A percentile compares a stretch with the other conserved stretches of the same genome.
phyloP scores from a whole-genome alignment of 2,329 filamentous ascomycete genomes.

The Scedosporium boydii region DNA sequence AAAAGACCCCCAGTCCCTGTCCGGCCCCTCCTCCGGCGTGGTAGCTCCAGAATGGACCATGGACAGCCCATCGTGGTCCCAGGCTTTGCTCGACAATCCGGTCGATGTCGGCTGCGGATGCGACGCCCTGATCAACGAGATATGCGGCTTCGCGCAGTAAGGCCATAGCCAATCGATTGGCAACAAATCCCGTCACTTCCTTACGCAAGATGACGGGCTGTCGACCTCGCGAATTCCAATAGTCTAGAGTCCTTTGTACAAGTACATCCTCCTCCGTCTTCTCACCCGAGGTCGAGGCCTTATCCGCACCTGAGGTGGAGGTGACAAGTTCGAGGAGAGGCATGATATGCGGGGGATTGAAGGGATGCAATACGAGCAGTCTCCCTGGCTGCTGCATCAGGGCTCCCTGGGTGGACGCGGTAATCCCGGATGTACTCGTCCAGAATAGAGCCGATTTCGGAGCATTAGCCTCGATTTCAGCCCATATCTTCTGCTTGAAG shows the following conservation, averaged over 20 bases:
- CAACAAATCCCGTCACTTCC: conserved; percentile 7
- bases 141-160: conserved; percentile 6
- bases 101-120: conserved; percentile 20
- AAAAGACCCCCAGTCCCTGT: no score
- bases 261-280: not conserved
- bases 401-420: conserved; percentile 35
- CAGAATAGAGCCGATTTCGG: conserved; percentile 37
- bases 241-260: no score
- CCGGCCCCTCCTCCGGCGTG: conserved; percentile 12
- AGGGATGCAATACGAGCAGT: conserved; percentile 49
- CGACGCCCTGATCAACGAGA: conserved; percentile 10
- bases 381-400: conserved; percentile 19
- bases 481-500: conserved; percentile 44
- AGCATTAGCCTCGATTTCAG: conserved; percentile 35
- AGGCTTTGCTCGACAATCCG: conserved; percentile 16
- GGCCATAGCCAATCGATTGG: conserved; percentile 6
- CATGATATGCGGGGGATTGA: conserved; percentile 54
- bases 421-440: conserved; percentile 49
- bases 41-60: conserved; percentile 14
- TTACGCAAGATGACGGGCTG: not conserved
- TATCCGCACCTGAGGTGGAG: no score
- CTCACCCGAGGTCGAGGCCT: conserved; percentile 17
- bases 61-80: conserved; percentile 14
- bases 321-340: conserved; percentile 47
- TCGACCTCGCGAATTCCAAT: not conserved